Evolutionary conservation across 179 eudicot species (phyloP).

Genomic region (Camellia oleifera): DNA sequence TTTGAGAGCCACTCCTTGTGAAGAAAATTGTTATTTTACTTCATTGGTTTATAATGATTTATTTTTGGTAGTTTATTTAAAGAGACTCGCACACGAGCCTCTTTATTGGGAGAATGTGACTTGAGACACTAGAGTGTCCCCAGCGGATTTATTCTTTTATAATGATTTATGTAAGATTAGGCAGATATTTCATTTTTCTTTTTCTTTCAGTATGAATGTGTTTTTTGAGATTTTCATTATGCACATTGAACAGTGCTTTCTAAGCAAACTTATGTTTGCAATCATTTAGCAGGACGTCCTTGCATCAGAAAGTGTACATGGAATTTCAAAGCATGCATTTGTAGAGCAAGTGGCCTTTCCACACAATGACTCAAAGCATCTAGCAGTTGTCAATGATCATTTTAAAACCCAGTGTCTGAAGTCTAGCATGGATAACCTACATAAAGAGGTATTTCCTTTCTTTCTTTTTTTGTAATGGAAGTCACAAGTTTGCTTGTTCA

Average conservation of each 20-base stretch:
- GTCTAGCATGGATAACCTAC: slow-evolving; percentile 75
- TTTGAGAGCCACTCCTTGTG: too few relatives aligned
- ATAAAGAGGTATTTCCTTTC: slow-evolving; percentile 64
- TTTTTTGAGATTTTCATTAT: background rate
- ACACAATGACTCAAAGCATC: slow-evolving; percentile 26
- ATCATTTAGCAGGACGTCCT: slow-evolving; percentile 40
- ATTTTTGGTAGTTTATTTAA: too few relatives aligned
- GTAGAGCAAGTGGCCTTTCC: slow-evolving; percentile 17
- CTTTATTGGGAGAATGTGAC: too few relatives aligned
- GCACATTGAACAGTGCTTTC: background rate
- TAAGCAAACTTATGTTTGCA: slow-evolving; percentile 5
- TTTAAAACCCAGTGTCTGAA: slow-evolving; percentile 44
- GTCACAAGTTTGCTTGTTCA: background rate
- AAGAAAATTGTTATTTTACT: too few relatives aligned
- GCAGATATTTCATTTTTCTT: too few relatives aligned
- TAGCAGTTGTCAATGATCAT: slow-evolving; percentile 33
- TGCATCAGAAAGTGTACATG: slow-evolving; percentile 29
- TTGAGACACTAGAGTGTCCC: background rate
- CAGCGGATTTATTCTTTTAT: too few relatives aligned
- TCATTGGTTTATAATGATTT: too few relatives aligned
- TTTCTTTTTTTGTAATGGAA: too few relatives aligned
- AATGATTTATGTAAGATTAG: too few relatives aligned
- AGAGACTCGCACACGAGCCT: too few relatives aligned
- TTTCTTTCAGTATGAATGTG: too few relatives aligned
- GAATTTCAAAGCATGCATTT: slow-evolving; percentile 22